phyloP scores from a whole-genome alignment of 441 rosid genomes.

The Aquilaria agallochum region DNA sequence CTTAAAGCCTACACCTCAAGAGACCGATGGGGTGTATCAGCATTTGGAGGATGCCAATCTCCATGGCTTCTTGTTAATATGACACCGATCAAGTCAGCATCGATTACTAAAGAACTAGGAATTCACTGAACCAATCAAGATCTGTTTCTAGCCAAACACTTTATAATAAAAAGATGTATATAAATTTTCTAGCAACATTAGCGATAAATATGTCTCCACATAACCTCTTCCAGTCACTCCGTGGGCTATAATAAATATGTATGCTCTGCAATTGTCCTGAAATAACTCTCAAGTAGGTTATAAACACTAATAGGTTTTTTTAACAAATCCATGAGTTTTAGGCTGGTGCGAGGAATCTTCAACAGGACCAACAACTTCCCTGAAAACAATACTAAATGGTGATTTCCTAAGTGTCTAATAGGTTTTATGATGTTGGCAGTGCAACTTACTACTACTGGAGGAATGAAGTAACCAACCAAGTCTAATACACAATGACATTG shows the following conservation, averaged over 20 bases:
- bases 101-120: constrained; percentile 1
- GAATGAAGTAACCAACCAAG: no score
- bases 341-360: constrained; percentile 13
- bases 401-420: no score
- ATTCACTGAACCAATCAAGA: neutral
- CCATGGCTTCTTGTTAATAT: constrained; percentile 82
- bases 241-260: constrained; percentile 54
- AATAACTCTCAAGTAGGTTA: constrained; percentile 79
- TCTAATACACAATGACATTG: no score
- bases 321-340: constrained; percentile 70
- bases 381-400: neutral
- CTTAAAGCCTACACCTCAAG: no score
- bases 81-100: constrained; percentile 18
- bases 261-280: constrained; percentile 49
- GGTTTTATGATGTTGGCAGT: no score
- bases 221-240: constrained; percentile 98
- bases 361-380: neutral
- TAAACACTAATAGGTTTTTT: constrained; percentile 69
- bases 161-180: neutral
- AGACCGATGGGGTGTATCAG: no score
- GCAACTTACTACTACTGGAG: no score
- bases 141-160: neutral
- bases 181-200: neutral
- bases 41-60: constrained; percentile 89
- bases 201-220: neutral